Percentiles rank a stretch among this genome's conserved stretches.
phyloP scores from a whole-genome alignment of 345 rosid species.

The Erucastrum elatum region DNA sequence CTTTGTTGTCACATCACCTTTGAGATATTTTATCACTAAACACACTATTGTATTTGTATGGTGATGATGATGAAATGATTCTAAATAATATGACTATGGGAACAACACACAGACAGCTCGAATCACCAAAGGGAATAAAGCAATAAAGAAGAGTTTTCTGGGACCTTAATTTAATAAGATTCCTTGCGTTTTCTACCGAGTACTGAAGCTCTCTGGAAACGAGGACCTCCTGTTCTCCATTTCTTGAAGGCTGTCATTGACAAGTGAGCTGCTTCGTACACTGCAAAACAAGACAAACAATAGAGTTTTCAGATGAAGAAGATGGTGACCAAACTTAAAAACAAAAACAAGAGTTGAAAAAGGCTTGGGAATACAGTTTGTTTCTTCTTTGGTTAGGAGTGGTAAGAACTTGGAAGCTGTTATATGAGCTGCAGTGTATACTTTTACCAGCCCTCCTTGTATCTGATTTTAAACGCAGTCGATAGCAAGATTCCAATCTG shows the following conservation, averaged over 20 bases:
- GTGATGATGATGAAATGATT: neutral
- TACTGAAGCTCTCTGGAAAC: constrained; percentile 75
- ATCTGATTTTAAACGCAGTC: constrained; percentile 69
- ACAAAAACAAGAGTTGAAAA: neutral
- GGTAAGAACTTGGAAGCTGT: constrained; percentile 58
- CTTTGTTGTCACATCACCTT: too few relatives aligned
- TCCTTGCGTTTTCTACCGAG: constrained; percentile 88
- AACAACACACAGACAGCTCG: neutral
- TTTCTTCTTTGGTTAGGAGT: constrained; percentile 56
- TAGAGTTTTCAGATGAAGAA: neutral
- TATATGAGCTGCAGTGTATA: constrained; percentile 64
- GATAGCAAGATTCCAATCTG: constrained; percentile 69
- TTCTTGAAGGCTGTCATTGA: constrained; percentile 79
- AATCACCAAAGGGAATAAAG: constrained; percentile 13
- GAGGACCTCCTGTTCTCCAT: constrained; percentile 85
- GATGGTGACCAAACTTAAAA: neutral
- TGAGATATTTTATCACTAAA: constrained; percentile 1
- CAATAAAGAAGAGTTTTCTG: neutral
- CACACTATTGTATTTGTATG: neutral
- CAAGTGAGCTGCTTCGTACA: constrained; percentile 77
- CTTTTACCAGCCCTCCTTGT: constrained; percentile 76
- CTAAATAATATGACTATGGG: neutral
- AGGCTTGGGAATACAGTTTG: constrained; percentile 42
- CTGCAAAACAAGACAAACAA: constrained; percentile 36
- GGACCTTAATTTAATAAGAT: constrained; percentile 34